Evolutionary conservation across 441 rosid species (phyloP).

Genomic region (Macaranga tanarius): DNA sequence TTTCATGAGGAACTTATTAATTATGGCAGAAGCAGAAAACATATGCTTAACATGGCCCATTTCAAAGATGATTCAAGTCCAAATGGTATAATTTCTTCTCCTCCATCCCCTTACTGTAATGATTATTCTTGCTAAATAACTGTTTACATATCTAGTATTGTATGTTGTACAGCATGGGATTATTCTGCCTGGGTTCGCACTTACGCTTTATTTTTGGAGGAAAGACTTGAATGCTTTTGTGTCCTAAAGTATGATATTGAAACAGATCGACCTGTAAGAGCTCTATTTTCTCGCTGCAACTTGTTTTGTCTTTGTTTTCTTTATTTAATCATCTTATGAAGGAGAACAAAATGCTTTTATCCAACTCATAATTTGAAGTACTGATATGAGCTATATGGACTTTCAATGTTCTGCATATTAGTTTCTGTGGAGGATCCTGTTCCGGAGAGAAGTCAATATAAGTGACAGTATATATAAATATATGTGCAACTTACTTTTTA

Average conservation of each 20-base stretch:
- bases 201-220: slow-evolving; percentile 90
- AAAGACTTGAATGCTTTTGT: slow-evolving; percentile 84
- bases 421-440: background rate
- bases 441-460: background rate
- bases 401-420: background rate
- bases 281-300: slow-evolving; percentile 1
- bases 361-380: background rate
- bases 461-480: background rate
- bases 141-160: slow-evolving; percentile 27
- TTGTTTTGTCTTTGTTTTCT: slow-evolving; percentile 7
- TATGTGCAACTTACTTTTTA: background rate
- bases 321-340: background rate
- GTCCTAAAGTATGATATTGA: slow-evolving; percentile 88
- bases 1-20: slow-evolving; percentile 93
- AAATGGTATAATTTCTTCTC: slow-evolving; percentile 47
- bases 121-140: slow-evolving; percentile 14
- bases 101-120: background rate
- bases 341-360: slow-evolving; percentile 1
- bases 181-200: slow-evolving; percentile 91
- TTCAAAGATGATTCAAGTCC: slow-evolving; percentile 98
- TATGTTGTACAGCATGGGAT: slow-evolving; percentile 74
- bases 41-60: slow-evolving; percentile 94
- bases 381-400: slow-evolving; percentile 1
- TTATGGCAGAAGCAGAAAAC: slow-evolving; percentile 82
- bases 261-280: slow-evolving; percentile 73